Base-by-base conservation (phyloP, 176 grass and related monocot species). In the Lolium multiflorum region DNA sequence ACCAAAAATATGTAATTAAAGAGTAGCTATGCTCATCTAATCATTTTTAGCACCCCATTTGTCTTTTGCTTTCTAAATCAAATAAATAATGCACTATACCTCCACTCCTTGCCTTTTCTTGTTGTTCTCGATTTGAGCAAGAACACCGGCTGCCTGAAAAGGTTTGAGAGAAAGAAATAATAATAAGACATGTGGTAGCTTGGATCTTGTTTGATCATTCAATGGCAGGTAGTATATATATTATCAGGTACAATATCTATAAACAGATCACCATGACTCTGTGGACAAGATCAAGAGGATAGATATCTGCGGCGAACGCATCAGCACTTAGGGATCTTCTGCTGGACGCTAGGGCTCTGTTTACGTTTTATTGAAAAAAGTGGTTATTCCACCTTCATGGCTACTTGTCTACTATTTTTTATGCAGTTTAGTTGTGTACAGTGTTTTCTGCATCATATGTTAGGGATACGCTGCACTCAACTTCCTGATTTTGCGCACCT, bases 61-160 rank as follows among this genome's bases (percentile, higher is more conserved):
- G 4, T 60, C 35, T 43, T 46, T 46, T 49, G 21, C 69, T 87
- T 49, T 57, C 17, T n/a, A 16, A 73, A 71, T 66, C 15, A 57
- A 77, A 35, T 18, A 81, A 64, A 1, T 15, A 64, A 86, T 26
- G 71, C 60, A 11, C 20, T 75, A 41, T 95, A 96, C 96, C 93
- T 94, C 93, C 43, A 92, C 72, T 88, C 92, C 93, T 89, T 98
- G 92, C 85, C 84, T 91, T 65, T 92, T 94, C 74, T 81, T 98
- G 87, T 94, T 98, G 82, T 77, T 89, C 84, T 98, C 97, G 87
- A 98, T 98, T 83, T 98, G 94, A 2, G 97, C 92, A 21, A 98
- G 94, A 39, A 98, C 97, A 71, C 97, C 97, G 4, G 97, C 97
- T 72, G 97, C 97, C 94, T 98, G 90, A 71, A 66, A 91, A 78